Conservation (phyloP, 306 rosid species). For the Alnus rubra region DNA sequence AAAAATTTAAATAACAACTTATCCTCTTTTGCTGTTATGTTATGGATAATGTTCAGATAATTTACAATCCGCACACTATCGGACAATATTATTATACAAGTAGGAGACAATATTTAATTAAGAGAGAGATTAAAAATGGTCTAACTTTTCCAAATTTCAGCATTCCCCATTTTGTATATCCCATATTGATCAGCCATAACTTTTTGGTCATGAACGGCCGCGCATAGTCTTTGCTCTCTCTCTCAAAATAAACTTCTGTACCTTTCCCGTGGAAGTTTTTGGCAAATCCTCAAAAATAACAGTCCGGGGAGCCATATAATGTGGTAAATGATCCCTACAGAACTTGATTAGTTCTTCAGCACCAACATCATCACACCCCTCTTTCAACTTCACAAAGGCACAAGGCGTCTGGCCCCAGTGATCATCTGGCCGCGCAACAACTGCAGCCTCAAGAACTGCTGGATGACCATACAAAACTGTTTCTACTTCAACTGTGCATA, state of each 20-base stretch:
- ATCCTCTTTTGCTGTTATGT: no score
- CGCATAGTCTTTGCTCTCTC: slow-evolving; percentile 65
- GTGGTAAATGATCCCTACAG: slow-evolving; percentile 61
- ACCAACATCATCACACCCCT: slow-evolving; percentile 39
- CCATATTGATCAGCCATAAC: no score
- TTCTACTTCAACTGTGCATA: slow-evolving; percentile 80
- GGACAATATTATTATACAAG: no score
- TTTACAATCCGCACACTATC: no score
- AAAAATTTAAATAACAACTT: no score
- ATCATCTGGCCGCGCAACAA: slow-evolving; percentile 70
- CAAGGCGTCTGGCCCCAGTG: slow-evolving; percentile 93
- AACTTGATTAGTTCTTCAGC: slow-evolving; percentile 51
- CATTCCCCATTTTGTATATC: no score
- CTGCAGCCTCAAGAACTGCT: slow-evolving; percentile 78
- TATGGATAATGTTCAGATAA: no score
- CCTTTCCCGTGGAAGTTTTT: slow-evolving; percentile 78
- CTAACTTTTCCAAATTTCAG: no score
- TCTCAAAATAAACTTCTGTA: slow-evolving; percentile 67
- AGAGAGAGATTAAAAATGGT: no score
- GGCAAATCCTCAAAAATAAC: slow-evolving; percentile 65
- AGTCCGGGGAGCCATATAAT: slow-evolving; percentile 73
- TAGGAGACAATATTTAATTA: no score
- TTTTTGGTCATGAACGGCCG: slow-evolving; percentile 37
- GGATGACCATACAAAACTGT: slow-evolving; percentile 67
- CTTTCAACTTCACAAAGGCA: slow-evolving; percentile 72